A percentile compares a stretch with the other conserved stretches of the same genome.
Evolutionary conservation across 169 alveolate genomes (phyloP).

Genomic region (Cryptosporidium xiaoi): DNA sequence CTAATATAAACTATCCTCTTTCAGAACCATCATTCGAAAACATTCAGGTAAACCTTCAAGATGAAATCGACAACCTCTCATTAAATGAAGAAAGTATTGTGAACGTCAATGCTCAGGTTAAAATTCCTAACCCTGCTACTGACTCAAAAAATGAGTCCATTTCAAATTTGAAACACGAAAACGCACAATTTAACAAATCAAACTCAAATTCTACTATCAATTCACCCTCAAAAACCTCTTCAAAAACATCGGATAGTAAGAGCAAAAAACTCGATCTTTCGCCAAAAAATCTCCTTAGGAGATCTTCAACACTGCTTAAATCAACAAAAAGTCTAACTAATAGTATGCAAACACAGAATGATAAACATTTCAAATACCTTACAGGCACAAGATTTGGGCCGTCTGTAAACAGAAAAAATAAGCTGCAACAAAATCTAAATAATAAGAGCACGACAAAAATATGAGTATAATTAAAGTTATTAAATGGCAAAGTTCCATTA

Average conservation of each 20-base stretch:
- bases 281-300: not conserved
- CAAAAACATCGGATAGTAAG: not conserved
- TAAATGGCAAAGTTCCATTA: not conserved
- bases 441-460: not conserved
- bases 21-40: conserved; percentile 53
- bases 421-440: not conserved
- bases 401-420: conserved; percentile 18
- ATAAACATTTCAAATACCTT: conserved; percentile 4
- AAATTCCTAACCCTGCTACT: not conserved
- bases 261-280: not conserved
- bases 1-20: conserved; percentile 42
- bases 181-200: no score
- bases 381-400: conserved; percentile 75
- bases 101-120: not conserved
- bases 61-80: conserved; percentile 11
- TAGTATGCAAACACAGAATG: conserved; percentile 47
- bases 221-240: not conserved
- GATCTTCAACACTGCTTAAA: conserved; percentile 56
- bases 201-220: not conserved
- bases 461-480: not conserved
- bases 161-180: no score
- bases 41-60: conserved; percentile 36
- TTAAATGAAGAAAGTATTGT: conserved; percentile 19
- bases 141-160: not conserved
- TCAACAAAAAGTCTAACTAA: conserved; percentile 40